Evolutionary conservation across 2,329 filamentous ascomycete genomes (phyloP).

Genomic region (Trichoderma guizhouense): DNA sequence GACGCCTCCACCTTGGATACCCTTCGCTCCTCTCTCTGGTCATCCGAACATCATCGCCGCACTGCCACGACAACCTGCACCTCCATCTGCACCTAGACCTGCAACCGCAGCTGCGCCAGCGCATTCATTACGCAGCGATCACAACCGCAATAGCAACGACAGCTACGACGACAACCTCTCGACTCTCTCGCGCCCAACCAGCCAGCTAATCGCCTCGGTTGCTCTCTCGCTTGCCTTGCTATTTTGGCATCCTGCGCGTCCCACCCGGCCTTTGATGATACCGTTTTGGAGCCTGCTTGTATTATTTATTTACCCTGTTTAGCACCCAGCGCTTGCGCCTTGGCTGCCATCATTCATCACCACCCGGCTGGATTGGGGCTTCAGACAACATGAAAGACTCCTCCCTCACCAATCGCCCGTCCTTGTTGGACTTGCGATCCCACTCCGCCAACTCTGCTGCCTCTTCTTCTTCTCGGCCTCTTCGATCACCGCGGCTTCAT

Average conservation of each 20-base stretch:
- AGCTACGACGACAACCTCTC: background rate
- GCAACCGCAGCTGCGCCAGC: background rate
- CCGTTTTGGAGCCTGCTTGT: background rate
- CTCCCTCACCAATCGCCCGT: conserved; percentile 54
- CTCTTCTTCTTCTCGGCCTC: conserved; percentile 46
- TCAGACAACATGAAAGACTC: conserved; percentile 3
- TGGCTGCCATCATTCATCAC: conserved; percentile 1
- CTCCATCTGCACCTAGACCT: background rate
- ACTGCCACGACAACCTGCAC: conserved; percentile 11
- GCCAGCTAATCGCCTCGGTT: background rate
- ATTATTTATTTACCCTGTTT: conserved; percentile 12
- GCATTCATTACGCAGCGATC: background rate
- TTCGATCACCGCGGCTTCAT: conserved; percentile 71
- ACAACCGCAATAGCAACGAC: background rate
- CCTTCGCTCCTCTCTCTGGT: background rate
- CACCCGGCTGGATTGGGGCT: conserved; percentile 6
- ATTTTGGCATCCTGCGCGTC: background rate
- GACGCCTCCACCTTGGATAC: background rate
- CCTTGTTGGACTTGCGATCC: conserved; percentile 58
- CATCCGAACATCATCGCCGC: conserved; percentile 9
- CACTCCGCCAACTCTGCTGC: conserved; percentile 50
- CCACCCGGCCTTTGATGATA: conserved; percentile 9
- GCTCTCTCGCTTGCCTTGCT: background rate
- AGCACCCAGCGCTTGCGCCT: conserved; percentile 13
- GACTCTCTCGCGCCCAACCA: background rate